Conservation (phyloP, 768 basidiomycete species). For the Mycena indigotica region DNA sequence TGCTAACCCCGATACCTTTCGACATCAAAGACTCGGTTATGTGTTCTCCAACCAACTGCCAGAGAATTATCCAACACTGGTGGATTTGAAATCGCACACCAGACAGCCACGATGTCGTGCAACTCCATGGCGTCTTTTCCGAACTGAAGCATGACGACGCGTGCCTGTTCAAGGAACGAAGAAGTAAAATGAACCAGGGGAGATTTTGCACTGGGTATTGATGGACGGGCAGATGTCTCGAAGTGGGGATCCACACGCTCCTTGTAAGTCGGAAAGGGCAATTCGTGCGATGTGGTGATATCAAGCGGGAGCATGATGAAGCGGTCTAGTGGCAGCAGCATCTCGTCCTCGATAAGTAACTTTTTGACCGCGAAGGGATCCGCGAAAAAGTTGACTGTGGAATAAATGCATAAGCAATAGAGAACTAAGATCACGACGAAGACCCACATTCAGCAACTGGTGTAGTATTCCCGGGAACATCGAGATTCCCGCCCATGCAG, state of each 20-base stretch:
- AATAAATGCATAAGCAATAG: background rate
- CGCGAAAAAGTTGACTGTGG: constrained; percentile 82
- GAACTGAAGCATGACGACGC: constrained; percentile 75
- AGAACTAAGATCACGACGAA: constrained; percentile 4
- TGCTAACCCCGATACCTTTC: too few relatives aligned
- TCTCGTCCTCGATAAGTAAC: constrained; percentile 46
- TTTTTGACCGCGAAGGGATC: constrained; percentile 84
- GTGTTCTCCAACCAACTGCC: constrained; percentile 58
- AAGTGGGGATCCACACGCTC: constrained; percentile 64
- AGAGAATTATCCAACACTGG: constrained; percentile 41
- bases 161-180: constrained; percentile 71
- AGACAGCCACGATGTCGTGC: constrained; percentile 88
- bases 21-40: constrained; percentile 60
- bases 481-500: constrained; percentile 92
- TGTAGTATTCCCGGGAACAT: constrained; percentile 86
- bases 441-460: constrained; percentile 81
- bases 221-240: constrained; percentile 49
- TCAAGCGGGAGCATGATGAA: constrained; percentile 78
- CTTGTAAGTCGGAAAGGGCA: constrained; percentile 70
- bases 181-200: constrained; percentile 78
- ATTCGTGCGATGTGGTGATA: constrained; percentile 76
- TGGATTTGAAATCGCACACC: constrained; percentile 80
- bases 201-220: constrained; percentile 47
- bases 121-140: constrained; percentile 88
- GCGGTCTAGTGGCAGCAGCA: constrained; percentile 62